Conservation (phyloP, 257 asterid species). For the Apocynum venetum region DNA sequence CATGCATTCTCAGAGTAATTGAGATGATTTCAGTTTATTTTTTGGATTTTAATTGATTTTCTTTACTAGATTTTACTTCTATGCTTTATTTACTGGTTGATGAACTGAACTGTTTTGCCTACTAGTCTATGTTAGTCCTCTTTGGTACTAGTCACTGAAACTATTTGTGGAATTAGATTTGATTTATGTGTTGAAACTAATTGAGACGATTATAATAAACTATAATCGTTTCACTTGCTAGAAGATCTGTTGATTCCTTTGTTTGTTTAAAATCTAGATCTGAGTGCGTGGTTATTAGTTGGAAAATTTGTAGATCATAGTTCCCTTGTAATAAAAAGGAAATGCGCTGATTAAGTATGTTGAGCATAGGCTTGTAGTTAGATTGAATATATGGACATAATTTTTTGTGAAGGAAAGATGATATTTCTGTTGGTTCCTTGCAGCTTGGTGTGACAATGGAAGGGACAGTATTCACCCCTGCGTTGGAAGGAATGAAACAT, state of each 20-base stretch:
- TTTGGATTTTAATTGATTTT: not conserved
- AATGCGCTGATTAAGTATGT: not conserved
- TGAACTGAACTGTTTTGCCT: not conserved
- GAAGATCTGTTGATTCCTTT: not conserved
- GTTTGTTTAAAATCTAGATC: constrained; percentile 2
- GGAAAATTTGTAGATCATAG: not conserved
- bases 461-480: constrained; percentile 82
- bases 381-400: not conserved
- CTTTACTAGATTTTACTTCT: not conserved
- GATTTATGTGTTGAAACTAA: not conserved
- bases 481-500: constrained; percentile 86
- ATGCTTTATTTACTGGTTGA: not conserved
- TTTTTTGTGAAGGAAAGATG: not conserved
- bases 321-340: not conserved
- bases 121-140: not conserved
- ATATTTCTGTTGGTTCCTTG: constrained; percentile 4
- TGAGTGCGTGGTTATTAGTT: not conserved
- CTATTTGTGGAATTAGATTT: not conserved
- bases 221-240: not conserved
- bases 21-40: not conserved
- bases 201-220: too few relatives aligned
- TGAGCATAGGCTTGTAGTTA: not conserved
- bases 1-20: not conserved
- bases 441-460: constrained; percentile 54
- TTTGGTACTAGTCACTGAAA: not conserved